Conservation (phyloP, 306 rosid genomes). For the Cicer bijugum region DNA sequence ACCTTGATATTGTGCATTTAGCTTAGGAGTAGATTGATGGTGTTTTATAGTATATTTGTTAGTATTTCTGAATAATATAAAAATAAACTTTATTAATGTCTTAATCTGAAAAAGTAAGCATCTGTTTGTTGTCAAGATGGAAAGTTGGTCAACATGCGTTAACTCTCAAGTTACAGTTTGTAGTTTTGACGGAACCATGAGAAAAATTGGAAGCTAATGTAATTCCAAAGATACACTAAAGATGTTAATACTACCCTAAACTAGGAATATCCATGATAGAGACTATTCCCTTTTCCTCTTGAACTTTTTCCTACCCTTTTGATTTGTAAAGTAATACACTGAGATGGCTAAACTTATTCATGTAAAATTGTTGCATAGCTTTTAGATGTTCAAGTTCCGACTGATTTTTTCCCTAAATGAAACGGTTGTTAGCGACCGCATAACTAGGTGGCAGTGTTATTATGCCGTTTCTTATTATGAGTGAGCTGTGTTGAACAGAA, state of each 20-base stretch:
- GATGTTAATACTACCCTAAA: constrained; percentile 1
- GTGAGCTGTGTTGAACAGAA: constrained; percentile 4
- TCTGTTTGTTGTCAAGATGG: no score
- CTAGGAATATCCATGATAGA: constrained; percentile 9
- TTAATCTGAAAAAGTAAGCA: constrained; percentile 34
- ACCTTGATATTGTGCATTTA: constrained; percentile 23
- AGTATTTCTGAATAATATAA: not conserved
- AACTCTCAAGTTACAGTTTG: no score
- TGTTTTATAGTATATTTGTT: not conserved
- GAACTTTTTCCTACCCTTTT: constrained; percentile 8
- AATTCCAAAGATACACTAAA: not conserved
- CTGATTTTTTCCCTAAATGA: not conserved
- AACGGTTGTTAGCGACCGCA: not conserved
- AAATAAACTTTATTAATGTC: constrained; percentile 7
- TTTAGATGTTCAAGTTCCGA: constrained; percentile 30
- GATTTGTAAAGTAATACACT: not conserved
- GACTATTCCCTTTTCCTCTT: constrained; percentile 3
- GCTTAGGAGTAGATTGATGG: constrained; percentile 9
- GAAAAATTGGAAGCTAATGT: no score
- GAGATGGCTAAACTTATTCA: not conserved
- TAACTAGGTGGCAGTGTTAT: constrained; percentile 10
- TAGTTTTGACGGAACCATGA: no score
- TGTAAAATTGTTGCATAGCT: constrained; percentile 1
- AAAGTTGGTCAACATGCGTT: no score
- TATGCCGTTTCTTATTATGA: not conserved